Evolutionary conservation across 352 stramenopile species (phyloP), one percentile per base, ranked within the genome.

Genomic region (Phytopythium helicoides): DNA sequence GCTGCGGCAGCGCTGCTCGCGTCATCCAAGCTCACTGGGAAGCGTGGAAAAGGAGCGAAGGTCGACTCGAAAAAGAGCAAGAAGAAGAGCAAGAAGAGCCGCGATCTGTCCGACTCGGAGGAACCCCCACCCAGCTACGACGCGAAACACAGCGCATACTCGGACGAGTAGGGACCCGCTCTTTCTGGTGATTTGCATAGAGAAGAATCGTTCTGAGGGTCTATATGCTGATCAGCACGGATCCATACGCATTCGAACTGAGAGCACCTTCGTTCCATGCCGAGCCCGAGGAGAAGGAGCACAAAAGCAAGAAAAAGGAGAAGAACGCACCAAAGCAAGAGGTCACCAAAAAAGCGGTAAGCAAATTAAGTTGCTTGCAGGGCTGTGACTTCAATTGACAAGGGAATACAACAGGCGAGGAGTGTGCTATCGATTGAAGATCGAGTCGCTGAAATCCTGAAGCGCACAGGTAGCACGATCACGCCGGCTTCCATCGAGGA

Each of bases 201-300:
- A 0, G 46, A 11, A 46, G 12, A 25, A 14, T 49, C 22, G 1
- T 36, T 36, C 47, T 15, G 34, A 11, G 15, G 14, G 8, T 38
- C 12, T 14, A 16, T 9, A n/a, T 39, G 25, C 7, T 35, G 11
- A 10, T 4, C 49, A 90, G 78, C 26, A 56, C 61, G 36, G 83
- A 93, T 59, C 83, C 83, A 26, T 93, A 91, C 39, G 70, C 70
- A 15, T 93, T 91, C 64, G 78, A 91, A 21, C 71, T 93, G 44
- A 14, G n/a, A 23, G 70, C 60, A 39, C 49, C 65, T 12, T 59
- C 69, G 6, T 65, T 68, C 23, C 59, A 73, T 51, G 42, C 53
- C 2, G 22, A 39, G 7, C 54, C 39, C n/a, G 51, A 61, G 36
- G 56, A 74, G 9, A 53, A 76, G 5, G 48, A 73, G 1, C 53